Evolutionary conservation across 768 basidiomycete species (phyloP), one percentile per base, ranked within the genome.

Genomic region (Tricholoma bakamatsutake): DNA sequence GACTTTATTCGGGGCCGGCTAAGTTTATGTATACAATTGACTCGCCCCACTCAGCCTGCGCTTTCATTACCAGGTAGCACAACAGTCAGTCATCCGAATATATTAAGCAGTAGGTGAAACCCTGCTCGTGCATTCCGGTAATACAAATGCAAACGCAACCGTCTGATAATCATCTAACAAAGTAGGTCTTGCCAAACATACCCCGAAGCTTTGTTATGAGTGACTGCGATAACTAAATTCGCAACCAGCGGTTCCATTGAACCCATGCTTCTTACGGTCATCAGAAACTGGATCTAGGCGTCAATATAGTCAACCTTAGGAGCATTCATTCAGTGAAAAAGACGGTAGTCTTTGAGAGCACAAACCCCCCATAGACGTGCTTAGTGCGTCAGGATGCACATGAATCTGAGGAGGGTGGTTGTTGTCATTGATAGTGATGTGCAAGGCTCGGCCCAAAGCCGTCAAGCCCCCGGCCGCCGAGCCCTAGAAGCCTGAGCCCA

Each of bases 231-330:
- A 67, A 5, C 82, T 77, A 61, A 83, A 81, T 58, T 70, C 67
- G 53, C 76, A 61, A 61, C 72, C 72, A 46, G 80, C 73, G 37
- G 67, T 56, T 56, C 71, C 62, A 59, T 69, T 62, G 57, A 79
- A 79, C 28, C 67, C 66, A 27, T 65, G 66, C 56, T 64, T 69
- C 52, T 62, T 69, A 51, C 80, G 72, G 49, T 66, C 61, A 61
- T 83, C 83, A 59, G 71, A 83, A 81, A 58, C 52, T 76, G 71
- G 17, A 81, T 69, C 64, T 83, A 81, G 46, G 68, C 66, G 58
- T 80, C 76, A 52, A 78, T 69, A 63, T 78, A 76, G 57, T 75
- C 72, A 54, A 82, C 69, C 81, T 82, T 61, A 52, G 50, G 15
- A 31, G 11, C 43, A 39, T 13, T 47, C 21, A 45, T 15, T 15